Conservation (phyloP, 768 basidiomycete genomes). For the Saitozyma sp. region DNA sequence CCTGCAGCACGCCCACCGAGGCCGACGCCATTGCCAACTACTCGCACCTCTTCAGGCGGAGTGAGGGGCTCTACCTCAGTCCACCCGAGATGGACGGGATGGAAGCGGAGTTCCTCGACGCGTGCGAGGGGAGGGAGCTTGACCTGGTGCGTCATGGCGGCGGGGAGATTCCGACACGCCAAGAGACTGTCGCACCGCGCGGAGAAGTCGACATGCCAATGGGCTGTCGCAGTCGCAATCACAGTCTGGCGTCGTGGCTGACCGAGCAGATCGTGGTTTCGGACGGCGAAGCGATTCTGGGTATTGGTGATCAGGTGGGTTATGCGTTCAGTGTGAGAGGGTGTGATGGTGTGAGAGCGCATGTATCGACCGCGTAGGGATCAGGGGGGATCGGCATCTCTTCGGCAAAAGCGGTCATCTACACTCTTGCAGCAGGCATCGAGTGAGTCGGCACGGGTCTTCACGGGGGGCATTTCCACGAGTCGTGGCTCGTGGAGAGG, state of each 20-base stretch:
- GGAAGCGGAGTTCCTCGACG: slow-evolving; percentile 74
- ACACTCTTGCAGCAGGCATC: slow-evolving; percentile 55
- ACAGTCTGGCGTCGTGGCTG: no score
- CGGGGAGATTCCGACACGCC: no score
- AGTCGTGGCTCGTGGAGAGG: no score
- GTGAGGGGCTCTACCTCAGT: slow-evolving; percentile 72
- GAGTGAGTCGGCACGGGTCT: slow-evolving; percentile 28
- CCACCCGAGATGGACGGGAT: slow-evolving; percentile 65
- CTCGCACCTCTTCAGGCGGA: slow-evolving; percentile 74
- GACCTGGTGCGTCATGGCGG: slow-evolving; percentile 29
- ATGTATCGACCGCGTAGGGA: slow-evolving; percentile 18
- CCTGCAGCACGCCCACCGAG: slow-evolving; percentile 51
- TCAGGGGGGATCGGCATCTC: slow-evolving; percentile 52
- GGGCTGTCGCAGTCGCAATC: no score
- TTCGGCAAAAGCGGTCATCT: slow-evolving; percentile 70
- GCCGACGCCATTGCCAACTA: slow-evolving; percentile 80
- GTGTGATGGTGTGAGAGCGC: background rate
- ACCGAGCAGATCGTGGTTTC: slow-evolving; percentile 46
- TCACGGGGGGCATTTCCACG: no score
- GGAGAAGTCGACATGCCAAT: no score
- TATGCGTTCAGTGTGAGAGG: background rate
- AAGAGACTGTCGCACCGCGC: no score
- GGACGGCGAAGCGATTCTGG: slow-evolving; percentile 49
- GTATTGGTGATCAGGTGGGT: slow-evolving; percentile 46
- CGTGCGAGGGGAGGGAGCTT: slow-evolving; percentile 41